Base-by-base conservation (phyloP, 169 alveolate species). In the Perkinsus marinus region DNA sequence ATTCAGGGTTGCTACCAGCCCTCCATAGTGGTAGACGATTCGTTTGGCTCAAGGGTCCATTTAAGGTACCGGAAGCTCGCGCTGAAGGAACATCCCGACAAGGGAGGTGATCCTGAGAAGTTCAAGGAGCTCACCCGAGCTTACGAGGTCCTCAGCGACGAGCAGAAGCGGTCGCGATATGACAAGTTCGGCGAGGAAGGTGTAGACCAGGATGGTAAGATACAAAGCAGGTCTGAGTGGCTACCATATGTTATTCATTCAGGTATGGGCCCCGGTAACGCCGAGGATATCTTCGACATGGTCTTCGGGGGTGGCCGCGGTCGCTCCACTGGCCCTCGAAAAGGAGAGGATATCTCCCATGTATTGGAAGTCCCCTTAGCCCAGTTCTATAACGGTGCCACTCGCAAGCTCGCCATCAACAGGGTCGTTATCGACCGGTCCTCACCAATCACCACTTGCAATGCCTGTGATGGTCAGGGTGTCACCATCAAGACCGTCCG, bases 61-160 rank as follows among this genome's bases (percentile, higher is more conserved):
- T 57, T 19, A 57, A 57, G 79, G 34, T 98, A 96, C 96, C 94
- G 99, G 68, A 97, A 97, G 94, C 95, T 97, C 39, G 99, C 99
- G 19, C 96, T 97, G 34, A 98, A 96, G 93, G 98, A 97, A 95
- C 99, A 98, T 94, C 99, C 99, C 34, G 99, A 98, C 95, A 98
- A 99, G 95, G 99, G 99, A 34, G 99, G 99, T 46, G 99, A 98
- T 95, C 99, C 98, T 13, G 99, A 97, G 94, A 97, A 96, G 95
- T 98, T 98, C 96, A 96, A 97, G 93, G 99, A 98, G 93, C 94
- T 99, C 79, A 95, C 99, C 47, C 96, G 98, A 90, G 99, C 99
- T 43, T 98, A 97, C 91, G 98, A 98, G 93, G 98, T 97, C 16
- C 95, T 98, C 47, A 94, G 95, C 37, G 98, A 98, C 94, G 96